Evolutionary conservation across 2,329 filamentous ascomycete genomes (phyloP).

Genomic region (Fusarium graminum): DNA sequence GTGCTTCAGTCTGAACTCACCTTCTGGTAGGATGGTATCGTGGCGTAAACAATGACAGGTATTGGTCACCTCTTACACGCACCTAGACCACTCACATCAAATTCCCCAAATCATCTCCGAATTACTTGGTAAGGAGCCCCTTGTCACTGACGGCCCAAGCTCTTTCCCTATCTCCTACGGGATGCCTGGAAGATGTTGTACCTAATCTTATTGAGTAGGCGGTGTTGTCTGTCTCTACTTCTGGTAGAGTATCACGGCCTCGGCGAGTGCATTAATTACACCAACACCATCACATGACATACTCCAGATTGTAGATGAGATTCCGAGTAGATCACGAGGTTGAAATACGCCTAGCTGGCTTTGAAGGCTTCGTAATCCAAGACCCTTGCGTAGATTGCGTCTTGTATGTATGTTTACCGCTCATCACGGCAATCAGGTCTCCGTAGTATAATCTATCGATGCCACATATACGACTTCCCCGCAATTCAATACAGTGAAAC

Average conservation of each 20-base stretch:
- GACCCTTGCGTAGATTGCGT: constrained; percentile 24
- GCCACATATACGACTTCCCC: constrained; percentile 20
- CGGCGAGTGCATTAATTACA: constrained; percentile 28
- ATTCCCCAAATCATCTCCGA: constrained; percentile 15
- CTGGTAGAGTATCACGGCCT: constrained; percentile 15
- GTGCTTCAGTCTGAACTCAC: not conserved
- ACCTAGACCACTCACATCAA: constrained; percentile 7
- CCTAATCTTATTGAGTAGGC: constrained; percentile 35
- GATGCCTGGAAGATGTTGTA: constrained; percentile 6
- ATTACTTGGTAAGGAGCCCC: constrained; percentile 11
- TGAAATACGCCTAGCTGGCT: constrained; percentile 15
- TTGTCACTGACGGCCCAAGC: constrained; percentile 18
- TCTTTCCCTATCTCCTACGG: not conserved
- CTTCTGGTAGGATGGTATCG: not conserved
- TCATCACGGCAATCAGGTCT: constrained; percentile 14
- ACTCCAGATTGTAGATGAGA: constrained; percentile 15
- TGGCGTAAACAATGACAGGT: constrained; percentile 1
- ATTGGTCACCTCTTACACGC: constrained; percentile 5
- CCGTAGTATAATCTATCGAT: not conserved
- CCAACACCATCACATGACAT: constrained; percentile 18
- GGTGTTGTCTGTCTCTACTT: constrained; percentile 24
- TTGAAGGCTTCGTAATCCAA: constrained; percentile 31
- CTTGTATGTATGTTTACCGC: constrained; percentile 33
- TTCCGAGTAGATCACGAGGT: constrained; percentile 32
- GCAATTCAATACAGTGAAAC: constrained; percentile 19